Evolutionary conservation across 2,329 filamentous ascomycete genomes (phyloP).

Genomic region (Fusarium protoensiforme): DNA sequence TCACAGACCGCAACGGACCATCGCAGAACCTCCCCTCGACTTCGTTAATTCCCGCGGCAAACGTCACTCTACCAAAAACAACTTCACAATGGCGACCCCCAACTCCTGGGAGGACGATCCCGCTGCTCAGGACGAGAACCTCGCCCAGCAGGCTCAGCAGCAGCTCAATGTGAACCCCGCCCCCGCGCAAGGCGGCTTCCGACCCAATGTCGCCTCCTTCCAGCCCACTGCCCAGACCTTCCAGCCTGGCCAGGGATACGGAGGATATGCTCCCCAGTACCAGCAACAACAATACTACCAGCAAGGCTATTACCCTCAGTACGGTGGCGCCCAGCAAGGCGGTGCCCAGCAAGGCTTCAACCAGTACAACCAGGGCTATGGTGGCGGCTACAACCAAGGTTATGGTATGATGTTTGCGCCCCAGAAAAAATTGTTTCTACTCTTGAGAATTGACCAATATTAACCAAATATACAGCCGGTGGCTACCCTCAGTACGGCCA

Average conservation of each 20-base stretch:
- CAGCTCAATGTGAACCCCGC: constrained; percentile 77
- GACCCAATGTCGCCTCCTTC: constrained; percentile 71
- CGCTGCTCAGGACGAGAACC: constrained; percentile 79
- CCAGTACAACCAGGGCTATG: constrained; percentile 65
- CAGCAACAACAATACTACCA: constrained; percentile 64
- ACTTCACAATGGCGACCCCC: constrained; percentile 79
- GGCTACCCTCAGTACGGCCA: constrained; percentile 66
- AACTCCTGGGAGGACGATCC: constrained; percentile 96
- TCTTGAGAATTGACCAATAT: constrained; percentile 11
- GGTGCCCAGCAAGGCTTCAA: constrained; percentile 59
- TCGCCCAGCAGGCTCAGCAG: constrained; percentile 80
- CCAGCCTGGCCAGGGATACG: constrained; percentile 77
- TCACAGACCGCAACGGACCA: constrained; percentile 36
- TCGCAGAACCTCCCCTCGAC: constrained; percentile 29
- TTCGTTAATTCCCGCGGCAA: constrained; percentile 15
- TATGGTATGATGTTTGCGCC: constrained; percentile 48
- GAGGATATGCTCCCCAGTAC: constrained; percentile 65
- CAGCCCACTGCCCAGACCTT: constrained; percentile 78
- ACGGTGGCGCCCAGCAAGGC: constrained; percentile 58
- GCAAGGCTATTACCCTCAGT: constrained; percentile 69
- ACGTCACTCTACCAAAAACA: constrained; percentile 15
- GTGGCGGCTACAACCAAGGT: constrained; percentile 60
- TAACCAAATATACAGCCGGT: constrained; percentile 52
- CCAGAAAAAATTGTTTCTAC: not conserved
- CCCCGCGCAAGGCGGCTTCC: constrained; percentile 59